A percentile compares a stretch with the other conserved stretches of the same genome.
Conservation (phyloP, 108 stramenopile species). For the Schizochytrium sp. region DNA sequence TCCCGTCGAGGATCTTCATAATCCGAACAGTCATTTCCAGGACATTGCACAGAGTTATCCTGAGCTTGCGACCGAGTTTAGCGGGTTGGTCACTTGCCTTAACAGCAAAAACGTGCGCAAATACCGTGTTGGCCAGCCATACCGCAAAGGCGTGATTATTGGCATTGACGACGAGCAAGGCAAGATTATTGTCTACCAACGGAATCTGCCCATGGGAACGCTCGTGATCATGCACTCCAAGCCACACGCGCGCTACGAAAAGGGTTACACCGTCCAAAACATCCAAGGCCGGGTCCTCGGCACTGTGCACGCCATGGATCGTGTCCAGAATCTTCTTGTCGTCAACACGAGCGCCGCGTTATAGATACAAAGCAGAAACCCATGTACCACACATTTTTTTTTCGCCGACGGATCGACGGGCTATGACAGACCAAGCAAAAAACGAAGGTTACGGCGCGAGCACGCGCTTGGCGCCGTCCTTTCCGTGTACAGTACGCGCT, state of each 20-base stretch:
- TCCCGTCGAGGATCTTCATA: not conserved
- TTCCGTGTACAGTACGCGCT: too few species aligned
- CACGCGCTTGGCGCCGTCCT: too few species aligned
- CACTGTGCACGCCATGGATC: not conserved
- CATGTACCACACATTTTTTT: too few species aligned
- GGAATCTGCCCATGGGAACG: conserved; percentile 2
- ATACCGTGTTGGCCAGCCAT: not conserved
- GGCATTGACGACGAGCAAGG: conserved; percentile 15
- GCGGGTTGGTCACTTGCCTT: not conserved
- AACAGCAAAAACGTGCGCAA: conserved; percentile 15
- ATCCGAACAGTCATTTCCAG: not conserved
- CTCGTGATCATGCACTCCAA: not conserved
- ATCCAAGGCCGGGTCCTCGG: not conserved
- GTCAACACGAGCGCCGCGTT: conserved; percentile 3
- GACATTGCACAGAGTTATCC: not conserved
- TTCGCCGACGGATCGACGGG: too few species aligned
- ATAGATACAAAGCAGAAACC: not conserved
- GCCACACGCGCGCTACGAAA: not conserved
- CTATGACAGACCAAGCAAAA: too few species aligned
- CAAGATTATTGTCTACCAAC: not conserved
- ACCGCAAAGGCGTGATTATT: conserved; percentile 4
- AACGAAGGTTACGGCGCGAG: too few species aligned
- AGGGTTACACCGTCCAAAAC: not conserved
- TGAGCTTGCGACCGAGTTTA: not conserved
- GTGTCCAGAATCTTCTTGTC: not conserved